A percentile compares a stretch with the other conserved stretches of the same genome.
These are phyloP conservation scores for Chytriomyces sp. DNA, from an alignment of 192 early-diverging fungal species.

Conservation along the genomic window DNA sequence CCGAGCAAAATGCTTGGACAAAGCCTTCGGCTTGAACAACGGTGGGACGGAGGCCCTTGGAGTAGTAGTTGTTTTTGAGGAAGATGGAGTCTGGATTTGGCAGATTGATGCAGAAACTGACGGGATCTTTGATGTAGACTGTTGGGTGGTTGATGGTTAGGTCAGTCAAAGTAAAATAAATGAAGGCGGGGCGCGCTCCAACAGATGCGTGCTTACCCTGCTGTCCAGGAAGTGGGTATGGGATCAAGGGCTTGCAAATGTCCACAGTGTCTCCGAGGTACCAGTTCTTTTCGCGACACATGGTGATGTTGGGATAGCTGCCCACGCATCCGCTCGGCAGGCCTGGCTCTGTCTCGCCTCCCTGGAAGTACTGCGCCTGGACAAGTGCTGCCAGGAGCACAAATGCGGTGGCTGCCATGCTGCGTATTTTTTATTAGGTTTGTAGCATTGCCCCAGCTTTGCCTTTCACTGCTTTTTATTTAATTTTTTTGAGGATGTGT, in stretches of 20 bases:
- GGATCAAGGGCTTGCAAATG: slow-evolving; percentile 20
- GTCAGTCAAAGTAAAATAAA: background rate
- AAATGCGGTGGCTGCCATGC: background rate
- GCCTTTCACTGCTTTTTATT: too few species aligned
- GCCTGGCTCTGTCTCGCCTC: slow-evolving; percentile 17
- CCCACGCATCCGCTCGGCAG: slow-evolving; percentile 18
- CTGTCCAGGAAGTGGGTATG: slow-evolving; percentile 20
- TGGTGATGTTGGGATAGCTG: slow-evolving; percentile 16
- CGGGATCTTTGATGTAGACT: background rate
- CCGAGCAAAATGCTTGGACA: slow-evolving; percentile 43
- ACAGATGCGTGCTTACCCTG: slow-evolving; percentile 21
- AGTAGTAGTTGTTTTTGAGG: slow-evolving; percentile 37
- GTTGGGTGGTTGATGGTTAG: background rate
- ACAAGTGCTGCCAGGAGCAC: background rate
- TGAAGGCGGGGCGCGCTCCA: background rate
- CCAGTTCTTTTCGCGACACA: slow-evolving; percentile 25
- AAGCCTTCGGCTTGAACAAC: slow-evolving; percentile 44
- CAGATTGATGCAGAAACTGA: slow-evolving; percentile 48
- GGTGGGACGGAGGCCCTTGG: slow-evolving; percentile 11
- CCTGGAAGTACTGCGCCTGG: background rate
- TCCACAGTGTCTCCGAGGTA: slow-evolving; percentile 16
- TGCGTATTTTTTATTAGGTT: too few species aligned
- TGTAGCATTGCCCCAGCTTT: too few species aligned
- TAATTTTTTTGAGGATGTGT: too few species aligned
- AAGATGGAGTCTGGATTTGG: slow-evolving; percentile 34